Conservation (phyloP, 768 basidiomycete species). For the Suillus subalutaceus region DNA sequence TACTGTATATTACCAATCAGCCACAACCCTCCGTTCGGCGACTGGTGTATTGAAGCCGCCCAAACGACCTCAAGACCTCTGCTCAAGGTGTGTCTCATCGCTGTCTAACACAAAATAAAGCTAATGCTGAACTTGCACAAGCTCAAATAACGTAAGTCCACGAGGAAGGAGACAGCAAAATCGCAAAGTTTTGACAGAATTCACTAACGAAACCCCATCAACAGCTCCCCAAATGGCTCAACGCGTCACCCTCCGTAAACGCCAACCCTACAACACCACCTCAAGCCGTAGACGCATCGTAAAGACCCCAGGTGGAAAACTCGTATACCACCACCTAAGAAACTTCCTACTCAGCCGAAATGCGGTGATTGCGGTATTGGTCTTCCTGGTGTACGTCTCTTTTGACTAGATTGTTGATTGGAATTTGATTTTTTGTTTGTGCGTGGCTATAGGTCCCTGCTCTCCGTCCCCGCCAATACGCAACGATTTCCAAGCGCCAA, state of each 20-base stretch:
- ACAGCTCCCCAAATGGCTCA: slow-evolving; percentile 76
- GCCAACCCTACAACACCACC: slow-evolving; percentile 96
- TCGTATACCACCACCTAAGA: slow-evolving; percentile 98
- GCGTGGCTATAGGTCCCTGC: slow-evolving; percentile 74
- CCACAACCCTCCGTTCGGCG: slow-evolving; percentile 26
- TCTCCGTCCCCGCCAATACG: slow-evolving; percentile 94
- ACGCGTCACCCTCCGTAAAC: slow-evolving; percentile 99
- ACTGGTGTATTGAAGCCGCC: slow-evolving; percentile 28
- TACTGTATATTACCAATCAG: slow-evolving; percentile 33
- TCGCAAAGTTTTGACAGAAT: background rate
- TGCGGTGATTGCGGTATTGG: slow-evolving; percentile 98
- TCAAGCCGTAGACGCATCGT: slow-evolving; percentile 94
- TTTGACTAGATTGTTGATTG: background rate
- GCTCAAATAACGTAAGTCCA: slow-evolving; percentile 11
- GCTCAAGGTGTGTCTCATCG: slow-evolving; percentile 13
- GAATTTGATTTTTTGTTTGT: slow-evolving; percentile 9
- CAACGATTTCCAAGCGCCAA: slow-evolving; percentile 94
- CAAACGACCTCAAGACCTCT: slow-evolving; percentile 36
- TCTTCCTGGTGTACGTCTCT: slow-evolving; percentile 83
- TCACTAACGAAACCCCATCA: background rate
- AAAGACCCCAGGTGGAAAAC: slow-evolving; percentile 98
- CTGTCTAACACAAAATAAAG: background rate
- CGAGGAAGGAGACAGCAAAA: background rate
- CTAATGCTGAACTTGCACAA: background rate
- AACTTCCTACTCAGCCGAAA: slow-evolving; percentile 87